These are phyloP conservation scores for Arabidopsis lyrata DNA, from an alignment of 441 rosid species.

Conservation along the genomic window DNA sequence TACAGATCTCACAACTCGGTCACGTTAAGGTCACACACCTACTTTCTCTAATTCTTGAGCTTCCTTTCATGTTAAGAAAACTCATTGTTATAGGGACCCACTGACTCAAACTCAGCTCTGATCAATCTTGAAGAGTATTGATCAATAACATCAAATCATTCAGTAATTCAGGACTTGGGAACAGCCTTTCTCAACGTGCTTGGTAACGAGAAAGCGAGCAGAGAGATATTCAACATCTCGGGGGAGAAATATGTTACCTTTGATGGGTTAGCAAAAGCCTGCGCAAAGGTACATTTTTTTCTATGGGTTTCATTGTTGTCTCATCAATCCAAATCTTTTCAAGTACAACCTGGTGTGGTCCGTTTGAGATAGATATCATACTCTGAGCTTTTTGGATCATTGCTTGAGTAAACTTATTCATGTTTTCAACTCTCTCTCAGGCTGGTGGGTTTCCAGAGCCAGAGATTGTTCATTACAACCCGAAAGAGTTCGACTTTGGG, in stretches of 20 bases:
- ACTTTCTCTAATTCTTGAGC: conserved; percentile 15
- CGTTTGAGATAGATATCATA: background rate
- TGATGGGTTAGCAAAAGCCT: conserved; percentile 89
- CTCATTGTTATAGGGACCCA: background rate
- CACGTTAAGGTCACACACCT: conserved; percentile 76
- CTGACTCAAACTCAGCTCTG: conserved; percentile 1
- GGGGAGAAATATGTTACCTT: conserved; percentile 94
- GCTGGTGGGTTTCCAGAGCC: conserved; percentile 98
- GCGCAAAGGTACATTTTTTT: conserved; percentile 78
- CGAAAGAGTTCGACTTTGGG: conserved; percentile 93
- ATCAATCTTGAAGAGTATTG: conserved; percentile 9
- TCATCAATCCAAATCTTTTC: background rate
- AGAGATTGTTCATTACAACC: conserved; percentile 83
- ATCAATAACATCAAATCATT: conserved; percentile 35
- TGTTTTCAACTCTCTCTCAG: conserved; percentile 45
- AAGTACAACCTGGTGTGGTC: background rate
- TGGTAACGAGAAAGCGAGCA: conserved; percentile 86
- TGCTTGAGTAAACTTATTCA: conserved; percentile 21
- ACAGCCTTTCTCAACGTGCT: conserved; percentile 75
- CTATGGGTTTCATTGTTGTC: background rate
- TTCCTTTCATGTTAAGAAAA: conserved; percentile 1
- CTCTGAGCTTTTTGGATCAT: background rate
- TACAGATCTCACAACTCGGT: conserved; percentile 88
- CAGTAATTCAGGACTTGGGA: conserved; percentile 75
- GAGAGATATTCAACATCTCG: conserved; percentile 84